A percentile compares a stretch with the other conserved stretches of the same genome.
These are phyloP conservation scores for Fusarium coicis DNA, from an alignment of 2,329 filamentous ascomycete genomes.

Conservation along the genomic window DNA sequence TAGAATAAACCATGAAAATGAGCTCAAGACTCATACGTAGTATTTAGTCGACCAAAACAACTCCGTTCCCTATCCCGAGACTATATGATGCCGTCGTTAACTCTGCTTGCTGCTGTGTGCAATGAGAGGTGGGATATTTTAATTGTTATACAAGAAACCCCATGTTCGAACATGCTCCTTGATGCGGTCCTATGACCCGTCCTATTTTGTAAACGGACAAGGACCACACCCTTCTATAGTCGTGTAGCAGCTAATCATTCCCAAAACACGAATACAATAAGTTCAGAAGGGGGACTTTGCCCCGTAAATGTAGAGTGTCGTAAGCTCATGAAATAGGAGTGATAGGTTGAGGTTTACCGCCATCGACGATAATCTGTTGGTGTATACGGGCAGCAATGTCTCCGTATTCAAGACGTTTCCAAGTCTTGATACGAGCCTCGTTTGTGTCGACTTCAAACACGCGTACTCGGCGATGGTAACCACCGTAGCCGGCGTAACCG, in stretches of 20 bases:
- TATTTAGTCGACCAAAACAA: constrained; percentile 24
- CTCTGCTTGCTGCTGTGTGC: constrained; percentile 3
- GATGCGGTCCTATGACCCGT: constrained; percentile 18
- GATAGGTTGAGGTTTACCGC: constrained; percentile 56
- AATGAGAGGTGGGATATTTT: constrained; percentile 15
- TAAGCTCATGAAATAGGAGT: constrained; percentile 26
- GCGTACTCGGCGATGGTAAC: constrained; percentile 83
- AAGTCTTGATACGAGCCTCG: constrained; percentile 86
- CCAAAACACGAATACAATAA: constrained; percentile 33
- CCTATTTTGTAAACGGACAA: constrained; percentile 20
- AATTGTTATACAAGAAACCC: constrained; percentile 30
- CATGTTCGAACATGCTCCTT: constrained; percentile 3
- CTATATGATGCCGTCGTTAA: constrained; percentile 21
- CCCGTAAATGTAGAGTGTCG: constrained; percentile 9
- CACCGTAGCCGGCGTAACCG: constrained; percentile 91
- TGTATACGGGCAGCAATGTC: constrained; percentile 65
- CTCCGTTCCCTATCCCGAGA: constrained; percentile 28
- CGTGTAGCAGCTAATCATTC: constrained; percentile 6
- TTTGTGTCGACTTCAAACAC: constrained; percentile 96
- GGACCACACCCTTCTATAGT: constrained; percentile 26
- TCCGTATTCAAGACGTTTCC: constrained; percentile 85
- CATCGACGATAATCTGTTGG: constrained; percentile 74
- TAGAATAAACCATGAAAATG: constrained; percentile 7
- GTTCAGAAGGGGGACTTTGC: not conserved
- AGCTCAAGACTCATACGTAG: not conserved